These are phyloP conservation scores for Termitomyces sp. DNA, from an alignment of 768 basidiomycete species.

Conservation along the genomic window DNA sequence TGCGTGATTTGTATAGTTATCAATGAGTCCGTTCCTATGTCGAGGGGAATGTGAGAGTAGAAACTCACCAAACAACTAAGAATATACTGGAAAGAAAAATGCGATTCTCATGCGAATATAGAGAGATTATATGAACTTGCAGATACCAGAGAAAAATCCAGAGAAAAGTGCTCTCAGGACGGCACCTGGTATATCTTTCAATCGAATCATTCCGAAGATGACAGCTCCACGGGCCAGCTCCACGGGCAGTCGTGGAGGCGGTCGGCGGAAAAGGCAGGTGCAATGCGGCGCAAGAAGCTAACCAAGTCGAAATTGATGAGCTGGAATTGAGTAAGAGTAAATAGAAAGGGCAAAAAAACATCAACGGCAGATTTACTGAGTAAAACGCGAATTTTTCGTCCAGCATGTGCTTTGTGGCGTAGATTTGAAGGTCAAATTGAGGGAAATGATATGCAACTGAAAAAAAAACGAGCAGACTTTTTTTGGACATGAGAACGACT, in stretches of 20 bases:
- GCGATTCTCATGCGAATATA: too few relatives aligned
- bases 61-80: too few relatives aligned
- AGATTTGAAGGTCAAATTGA: slow-evolving; percentile 34
- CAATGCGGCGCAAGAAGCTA: slow-evolving; percentile 18
- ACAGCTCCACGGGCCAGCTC: too few relatives aligned
- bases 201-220: too few relatives aligned
- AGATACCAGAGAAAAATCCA: too few relatives aligned
- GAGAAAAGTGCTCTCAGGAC: too few relatives aligned
- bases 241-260: too few relatives aligned
- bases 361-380: slow-evolving; percentile 16
- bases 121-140: too few relatives aligned
- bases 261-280: slow-evolving; percentile 8
- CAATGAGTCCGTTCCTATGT: slow-evolving; percentile 1
- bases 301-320: slow-evolving; percentile 20
- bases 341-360: background rate
- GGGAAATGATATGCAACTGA: slow-evolving; percentile 24
- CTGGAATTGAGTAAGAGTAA: slow-evolving; percentile 1
- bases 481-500: background rate
- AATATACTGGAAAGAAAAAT: too few relatives aligned
- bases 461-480: slow-evolving; percentile 16
- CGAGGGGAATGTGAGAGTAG: background rate
- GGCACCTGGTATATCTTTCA: too few relatives aligned
- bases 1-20: background rate
- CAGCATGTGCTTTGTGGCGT: slow-evolving; percentile 25
- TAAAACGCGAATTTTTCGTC: slow-evolving; percentile 23